Conservation (phyloP, 257 asterid genomes). For the Solanum paucissectum region DNA sequence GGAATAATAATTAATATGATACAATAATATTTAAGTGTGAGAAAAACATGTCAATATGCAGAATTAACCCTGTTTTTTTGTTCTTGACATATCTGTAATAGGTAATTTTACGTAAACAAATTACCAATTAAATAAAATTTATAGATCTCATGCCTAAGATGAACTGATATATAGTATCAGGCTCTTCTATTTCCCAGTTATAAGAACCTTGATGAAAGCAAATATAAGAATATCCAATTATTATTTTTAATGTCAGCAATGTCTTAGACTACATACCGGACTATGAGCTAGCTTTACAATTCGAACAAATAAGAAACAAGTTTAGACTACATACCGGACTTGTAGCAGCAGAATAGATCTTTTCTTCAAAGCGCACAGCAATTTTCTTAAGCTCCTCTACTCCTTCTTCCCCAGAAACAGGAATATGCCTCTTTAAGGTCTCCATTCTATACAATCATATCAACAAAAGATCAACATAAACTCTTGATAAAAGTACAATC, state of each 20-base stretch:
- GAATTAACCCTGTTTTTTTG: too few species aligned
- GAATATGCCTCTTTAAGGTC: constrained; percentile 71
- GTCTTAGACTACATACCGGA: too few species aligned
- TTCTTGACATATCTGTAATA: neutral
- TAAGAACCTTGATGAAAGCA: neutral
- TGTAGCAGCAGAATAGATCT: constrained; percentile 61
- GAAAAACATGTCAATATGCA: too few species aligned
- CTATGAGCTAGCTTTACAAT: neutral
- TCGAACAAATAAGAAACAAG: neutral
- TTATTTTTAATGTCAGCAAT: neutral
- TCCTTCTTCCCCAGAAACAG: constrained; percentile 70
- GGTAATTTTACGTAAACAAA: neutral
- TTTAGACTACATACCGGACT: constrained; percentile 40
- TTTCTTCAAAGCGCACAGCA: constrained; percentile 79
- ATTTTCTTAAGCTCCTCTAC: constrained; percentile 75
- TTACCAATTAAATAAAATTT: neutral
- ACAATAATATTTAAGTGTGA: too few species aligned
- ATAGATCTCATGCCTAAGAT: neutral
- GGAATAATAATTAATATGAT: too few species aligned
- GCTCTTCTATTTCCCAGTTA: neutral
- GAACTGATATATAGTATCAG: neutral
- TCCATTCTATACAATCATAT: constrained; percentile 50
- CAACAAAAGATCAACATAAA: neutral
- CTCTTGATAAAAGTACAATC: neutral
- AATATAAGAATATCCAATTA: neutral